Evolutionary conservation across 2,329 filamentous ascomycete species (phyloP), one percentile per base, ranked within the genome.

Genomic region (Neophaeococcomyces mojaviensis): DNA sequence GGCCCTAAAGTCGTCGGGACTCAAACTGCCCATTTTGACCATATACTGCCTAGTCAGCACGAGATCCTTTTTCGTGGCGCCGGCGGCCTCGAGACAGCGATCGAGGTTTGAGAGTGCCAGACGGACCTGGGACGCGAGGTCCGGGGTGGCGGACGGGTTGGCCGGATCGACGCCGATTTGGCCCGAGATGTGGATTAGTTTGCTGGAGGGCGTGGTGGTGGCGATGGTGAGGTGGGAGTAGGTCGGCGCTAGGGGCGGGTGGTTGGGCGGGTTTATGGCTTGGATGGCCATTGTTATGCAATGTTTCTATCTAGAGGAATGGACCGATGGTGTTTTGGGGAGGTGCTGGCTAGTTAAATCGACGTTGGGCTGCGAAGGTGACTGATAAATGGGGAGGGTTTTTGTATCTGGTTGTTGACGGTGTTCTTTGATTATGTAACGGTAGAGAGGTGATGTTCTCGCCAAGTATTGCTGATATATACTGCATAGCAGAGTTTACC

Each of bases 41-140:
- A 55, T 30, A 44, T 49, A 53, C 15, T 51, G 50, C 22, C 39
- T 48, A 19, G 49, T 42, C 26, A 47, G 40, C 37, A 53, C 43
- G 39, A 55, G 49, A 16, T 55, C 44, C 20, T 42, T 40, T 15
- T 47, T 47, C 13, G 48, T 49, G 6, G 46, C 48, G 2, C 52
- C 50, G 6, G 31, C 52, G 9, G 46, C 46, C 2, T 42, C 48
- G 5, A 53, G 43, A 37, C 52, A 55, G 20, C 34, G 47, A n/a
- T 48, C 33, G 38, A 53, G 13, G 24, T 53, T 53, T 3, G 33
- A 45, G 32, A 51, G 39, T 5, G 52, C 52, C 22, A 49, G 31
- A n/a, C 41, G n/a, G 24, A 50, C 48, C 39, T 55, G 52, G 9
- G 46, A 43, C 4, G 38, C 37, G 31, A 51, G 46, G 10, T 42